Evolutionary conservation across 2,329 filamentous ascomycete species (phyloP), one percentile per base, ranked within the genome.

Genomic region (Botrytis fragariae): DNA sequence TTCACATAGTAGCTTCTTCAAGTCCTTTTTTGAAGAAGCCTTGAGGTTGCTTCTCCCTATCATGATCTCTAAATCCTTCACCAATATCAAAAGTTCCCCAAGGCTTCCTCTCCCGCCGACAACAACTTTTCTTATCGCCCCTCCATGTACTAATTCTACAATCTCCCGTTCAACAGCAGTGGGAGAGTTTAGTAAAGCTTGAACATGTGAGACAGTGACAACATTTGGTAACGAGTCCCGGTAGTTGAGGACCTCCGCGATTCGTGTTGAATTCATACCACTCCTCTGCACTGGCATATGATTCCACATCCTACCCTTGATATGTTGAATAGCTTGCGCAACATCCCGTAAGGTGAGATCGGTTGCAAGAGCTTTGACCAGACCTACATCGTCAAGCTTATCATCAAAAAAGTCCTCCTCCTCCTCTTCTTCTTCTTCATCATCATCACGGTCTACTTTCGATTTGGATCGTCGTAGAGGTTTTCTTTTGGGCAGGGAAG

Each of bases 91-190:
- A 1, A 88, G 89, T 80, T 94, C 91, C 20, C 91, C 90, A 65
- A 88, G 85, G 25, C 83, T 83, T 4, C 84, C 84, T 18, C 87
- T 83, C 67, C 85, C 85, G 4, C 89, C 87, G n/a, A 94, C 87
- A 2, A 87, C 85, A 18, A 94, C 84, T 79, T 88, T 89, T 60
- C 90, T 84, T 63, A 93, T 74, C 7, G 86, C 82, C 0, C 91
- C 91, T 18, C 83, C 84, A 20, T 85, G 83, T 29, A 87, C 81
- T 51, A 93, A 84, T 77, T 89, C 86, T 5, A 87, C 90, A 32
- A 92, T 85, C 79, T 93, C 91, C 63, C 92, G 85, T 81, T 94
- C 92, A 1, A 89, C 89, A 1, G 83, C 84, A 0, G 91, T 92
- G 1, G 91, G 88, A 3, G 88, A 89, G 16, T 82, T 82, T 62